Evolutionary conservation across 2,329 filamentous ascomycete genomes (phyloP).

Genomic region (Endothia cerciana): DNA sequence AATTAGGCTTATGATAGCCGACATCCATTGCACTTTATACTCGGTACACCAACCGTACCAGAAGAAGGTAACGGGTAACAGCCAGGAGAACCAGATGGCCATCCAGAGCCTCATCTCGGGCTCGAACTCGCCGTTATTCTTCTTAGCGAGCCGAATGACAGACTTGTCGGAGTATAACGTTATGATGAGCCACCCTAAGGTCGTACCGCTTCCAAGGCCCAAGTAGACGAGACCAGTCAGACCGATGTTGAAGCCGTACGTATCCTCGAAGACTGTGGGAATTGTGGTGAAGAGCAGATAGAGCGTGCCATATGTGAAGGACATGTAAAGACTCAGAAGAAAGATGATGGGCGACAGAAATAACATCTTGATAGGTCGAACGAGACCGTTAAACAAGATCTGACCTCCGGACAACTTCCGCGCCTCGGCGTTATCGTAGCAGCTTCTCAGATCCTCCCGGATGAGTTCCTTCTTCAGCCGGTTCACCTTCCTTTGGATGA

Average conservation of each 20-base stretch:
- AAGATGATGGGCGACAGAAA: slow-evolving; percentile 53
- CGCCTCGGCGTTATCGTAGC: slow-evolving; percentile 44
- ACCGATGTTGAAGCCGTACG: slow-evolving; percentile 52
- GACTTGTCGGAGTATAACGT: slow-evolving; percentile 43
- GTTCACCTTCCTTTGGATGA: slow-evolving; percentile 53
- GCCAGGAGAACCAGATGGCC: slow-evolving; percentile 38
- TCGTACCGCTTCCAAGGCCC: slow-evolving; percentile 48
- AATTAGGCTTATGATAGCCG: slow-evolving; percentile 39
- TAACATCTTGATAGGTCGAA: slow-evolving; percentile 43
- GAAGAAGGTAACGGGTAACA: slow-evolving; percentile 43
- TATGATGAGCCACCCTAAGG: slow-evolving; percentile 38
- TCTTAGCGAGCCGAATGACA: slow-evolving; percentile 44
- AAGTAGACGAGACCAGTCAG: slow-evolving; percentile 55
- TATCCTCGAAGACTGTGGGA: slow-evolving; percentile 51
- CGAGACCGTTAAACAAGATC: slow-evolving; percentile 37
- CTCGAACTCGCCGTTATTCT: slow-evolving; percentile 42
- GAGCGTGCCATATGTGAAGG: slow-evolving; percentile 56
- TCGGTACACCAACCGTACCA: slow-evolving; percentile 44
- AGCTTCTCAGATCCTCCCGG: slow-evolving; percentile 49
- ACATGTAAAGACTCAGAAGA: slow-evolving; percentile 52
- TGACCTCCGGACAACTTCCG: slow-evolving; percentile 35
- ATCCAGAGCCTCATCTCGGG: slow-evolving; percentile 42
- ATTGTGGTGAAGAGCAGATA: slow-evolving; percentile 60
- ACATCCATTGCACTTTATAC: slow-evolving; percentile 41
- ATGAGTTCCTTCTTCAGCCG: slow-evolving; percentile 50